Evolutionary conservation across 2,329 filamentous ascomycete species (phyloP).

Genomic region (Trichoderma gracile): DNA sequence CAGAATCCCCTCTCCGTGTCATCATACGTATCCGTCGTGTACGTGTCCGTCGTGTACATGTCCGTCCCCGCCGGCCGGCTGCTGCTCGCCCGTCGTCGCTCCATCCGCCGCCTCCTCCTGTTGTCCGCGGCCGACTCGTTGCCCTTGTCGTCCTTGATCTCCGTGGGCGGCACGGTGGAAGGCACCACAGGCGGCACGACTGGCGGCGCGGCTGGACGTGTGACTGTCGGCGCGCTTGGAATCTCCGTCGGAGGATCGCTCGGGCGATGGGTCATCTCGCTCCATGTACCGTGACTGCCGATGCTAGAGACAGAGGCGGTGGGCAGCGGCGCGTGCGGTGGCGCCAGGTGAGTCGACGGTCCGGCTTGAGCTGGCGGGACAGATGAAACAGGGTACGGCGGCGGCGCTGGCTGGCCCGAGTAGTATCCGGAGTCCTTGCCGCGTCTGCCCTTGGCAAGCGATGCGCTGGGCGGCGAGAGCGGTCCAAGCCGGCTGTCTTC

Average conservation of each 20-base stretch:
- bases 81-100: constrained; percentile 50
- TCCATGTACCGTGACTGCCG: constrained; percentile 56
- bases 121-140: constrained; percentile 47
- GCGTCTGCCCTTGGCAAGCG: constrained; percentile 53
- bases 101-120: constrained; percentile 56
- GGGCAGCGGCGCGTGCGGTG: constrained; percentile 35
- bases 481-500: constrained; percentile 41
- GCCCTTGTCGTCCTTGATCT: constrained; percentile 32
- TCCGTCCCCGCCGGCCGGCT: constrained; percentile 38
- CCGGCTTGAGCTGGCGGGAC: constrained; percentile 46
- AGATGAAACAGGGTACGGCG: constrained; percentile 26
- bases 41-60: constrained; percentile 26
- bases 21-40: constrained; percentile 40
- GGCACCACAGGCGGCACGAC: not conserved
- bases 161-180: not conserved
- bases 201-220: not conserved
- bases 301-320: constrained; percentile 49
- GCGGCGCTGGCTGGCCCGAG: constrained; percentile 44
- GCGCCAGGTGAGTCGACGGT: constrained; percentile 33
- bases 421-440: constrained; percentile 64
- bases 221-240: not conserved
- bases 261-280: constrained; percentile 50
- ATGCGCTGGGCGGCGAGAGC: constrained; percentile 57
- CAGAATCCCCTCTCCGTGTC: constrained; percentile 28
- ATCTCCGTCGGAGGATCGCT: constrained; percentile 3